Percentiles rank a stretch among this genome's conserved stretches.
Conservation (phyloP, 2,329 filamentous ascomycete species). For the Verticillium zaregamsianum region DNA sequence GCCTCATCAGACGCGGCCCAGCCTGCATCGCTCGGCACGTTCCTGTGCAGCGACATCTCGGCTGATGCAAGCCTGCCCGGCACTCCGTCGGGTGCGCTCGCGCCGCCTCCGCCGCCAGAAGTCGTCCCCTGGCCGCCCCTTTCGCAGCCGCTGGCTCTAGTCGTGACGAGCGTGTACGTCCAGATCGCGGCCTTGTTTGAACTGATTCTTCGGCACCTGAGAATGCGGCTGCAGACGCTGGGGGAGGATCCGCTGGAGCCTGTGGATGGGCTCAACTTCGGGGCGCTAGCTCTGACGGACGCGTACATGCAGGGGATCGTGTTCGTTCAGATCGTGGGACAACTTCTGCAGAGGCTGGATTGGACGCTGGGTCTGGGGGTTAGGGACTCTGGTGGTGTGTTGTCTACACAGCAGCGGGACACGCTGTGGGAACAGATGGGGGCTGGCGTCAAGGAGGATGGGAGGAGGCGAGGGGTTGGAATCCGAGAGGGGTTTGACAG, state of each 20-base stretch:
- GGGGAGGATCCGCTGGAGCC: no score
- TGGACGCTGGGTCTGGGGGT: background rate
- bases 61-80: no score
- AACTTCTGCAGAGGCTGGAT: background rate
- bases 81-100: no score
- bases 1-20: no score
- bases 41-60: no score
- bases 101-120: no score
- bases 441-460: background rate
- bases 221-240: background rate
- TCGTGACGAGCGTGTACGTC: constrained; percentile 1
- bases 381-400: no score
- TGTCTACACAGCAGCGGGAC: background rate
- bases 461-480: background rate
- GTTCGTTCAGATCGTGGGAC: background rate
- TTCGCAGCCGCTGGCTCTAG: background rate
- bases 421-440: background rate
- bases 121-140: background rate
- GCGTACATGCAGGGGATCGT: background rate
- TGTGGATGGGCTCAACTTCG: background rate
- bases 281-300: background rate
- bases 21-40: no score
- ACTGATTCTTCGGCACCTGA: constrained; percentile 14
- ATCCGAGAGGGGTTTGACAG: background rate
- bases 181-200: background rate